These are phyloP conservation scores for Saposhnikovia divaricata DNA, from an alignment of 129 eudicot genomes.

Conservation along the genomic window DNA sequence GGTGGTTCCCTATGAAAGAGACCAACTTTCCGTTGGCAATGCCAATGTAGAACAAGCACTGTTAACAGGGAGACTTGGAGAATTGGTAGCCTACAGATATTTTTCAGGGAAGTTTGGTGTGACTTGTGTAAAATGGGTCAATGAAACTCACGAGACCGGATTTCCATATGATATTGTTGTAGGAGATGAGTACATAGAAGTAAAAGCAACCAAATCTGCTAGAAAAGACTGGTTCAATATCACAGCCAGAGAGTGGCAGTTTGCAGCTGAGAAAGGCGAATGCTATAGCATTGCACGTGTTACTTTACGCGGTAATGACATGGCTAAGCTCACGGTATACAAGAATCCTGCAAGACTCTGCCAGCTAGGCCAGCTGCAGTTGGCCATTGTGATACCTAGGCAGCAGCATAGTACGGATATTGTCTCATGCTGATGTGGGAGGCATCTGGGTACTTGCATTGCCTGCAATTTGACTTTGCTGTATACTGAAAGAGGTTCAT, in stretches of 20 bases:
- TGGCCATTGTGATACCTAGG: slow-evolving; percentile 60
- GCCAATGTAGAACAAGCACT: slow-evolving; percentile 35
- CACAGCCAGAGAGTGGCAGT: slow-evolving; percentile 80
- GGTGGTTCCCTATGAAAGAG: slow-evolving; percentile 19
- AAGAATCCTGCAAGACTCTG: slow-evolving; percentile 67
- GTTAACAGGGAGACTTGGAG: slow-evolving; percentile 67
- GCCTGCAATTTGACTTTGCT: not conserved
- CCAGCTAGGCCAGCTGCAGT: slow-evolving; percentile 54
- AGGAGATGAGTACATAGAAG: slow-evolving; percentile 62
- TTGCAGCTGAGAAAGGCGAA: slow-evolving; percentile 78
- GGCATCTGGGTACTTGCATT: not conserved
- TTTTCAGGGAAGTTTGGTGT: slow-evolving; percentile 28
- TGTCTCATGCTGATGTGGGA: not conserved
- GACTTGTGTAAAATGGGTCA: slow-evolving; percentile 60
- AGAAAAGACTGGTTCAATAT: slow-evolving; percentile 70
- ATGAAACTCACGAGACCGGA: slow-evolving; percentile 61
- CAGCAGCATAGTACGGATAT: not conserved
- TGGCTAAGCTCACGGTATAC: slow-evolving; percentile 38
- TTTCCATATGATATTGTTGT: slow-evolving; percentile 69
- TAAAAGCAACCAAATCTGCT: slow-evolving; percentile 63
- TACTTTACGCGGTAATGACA: slow-evolving; percentile 32
- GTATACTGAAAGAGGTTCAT: not conserved
- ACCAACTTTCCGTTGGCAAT: slow-evolving; percentile 25
- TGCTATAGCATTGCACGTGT: slow-evolving; percentile 70
- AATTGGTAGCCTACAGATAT: slow-evolving; percentile 56